Evolutionary conservation across 129 eudicot species (phyloP), one percentile per base, ranked within the genome.

Genomic region (Ambrosia trifida): DNA sequence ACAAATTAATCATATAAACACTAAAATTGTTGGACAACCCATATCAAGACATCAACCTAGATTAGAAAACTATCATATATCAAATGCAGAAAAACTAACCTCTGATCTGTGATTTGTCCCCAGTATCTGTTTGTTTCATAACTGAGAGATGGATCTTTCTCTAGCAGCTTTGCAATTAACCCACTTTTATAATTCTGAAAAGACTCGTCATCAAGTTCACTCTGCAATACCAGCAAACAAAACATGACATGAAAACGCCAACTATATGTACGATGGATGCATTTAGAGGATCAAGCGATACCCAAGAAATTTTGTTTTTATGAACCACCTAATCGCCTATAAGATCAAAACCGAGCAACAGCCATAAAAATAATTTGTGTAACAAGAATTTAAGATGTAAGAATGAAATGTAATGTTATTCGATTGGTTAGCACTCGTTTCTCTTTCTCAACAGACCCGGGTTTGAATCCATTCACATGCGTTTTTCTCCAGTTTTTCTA

Each of bases 101-200:
- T 87, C 67, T 79, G 85, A 61, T 94, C 99, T 7, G 81, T 85
- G 70, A 94, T 90, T 76, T 94, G 99, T 57, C 87, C 95, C 99
- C 99, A 89, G 56, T 71, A 84, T 47, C 93, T 81, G 56, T 85
- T 81, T 11, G 97, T 85, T 79, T 94, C 97, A 53, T 85, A 94
- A 57, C 76, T 32, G 53, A 94, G 96, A 67, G 97, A 89, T 44
- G 96, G 97, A 73, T 94, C 99, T 80, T 90, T 94, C 83, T 94
- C 99, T 46, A 90, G 82, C 70, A 94, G 86, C 85, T 85, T 89
- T 36, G 91, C 91, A 12, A 79, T 75, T 68, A 94, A 79, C 46
- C 99, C 99, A 10, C 72, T 87, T 76, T 86, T 89, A 70, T 78
- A 89, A 70, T 85, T 94, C 81, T 87, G 85, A 72, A 94, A 94